Evolutionary conservation across 1,284 basidiomycete genomes (phyloP), one percentile per base, ranked within the genome.

Genomic region (Bondarzewia mesenterica): DNA sequence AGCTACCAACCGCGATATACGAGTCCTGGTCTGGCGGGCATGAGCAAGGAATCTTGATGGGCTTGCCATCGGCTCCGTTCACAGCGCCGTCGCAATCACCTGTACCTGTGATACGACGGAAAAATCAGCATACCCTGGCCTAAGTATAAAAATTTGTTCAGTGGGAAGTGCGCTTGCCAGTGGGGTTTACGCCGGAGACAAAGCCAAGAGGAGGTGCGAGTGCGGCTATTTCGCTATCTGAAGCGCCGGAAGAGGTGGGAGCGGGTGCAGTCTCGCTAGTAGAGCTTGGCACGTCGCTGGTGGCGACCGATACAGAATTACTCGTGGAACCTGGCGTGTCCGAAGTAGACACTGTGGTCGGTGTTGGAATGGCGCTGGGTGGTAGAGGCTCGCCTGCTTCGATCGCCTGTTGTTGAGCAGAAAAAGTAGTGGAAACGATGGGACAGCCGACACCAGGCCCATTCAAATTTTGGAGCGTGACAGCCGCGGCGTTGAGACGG

Each of bases 11-110:
- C 22, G 64, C 41, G 50, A 67, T 61, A 58, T 62, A 69, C 22
- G 47, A 49, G 44, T 55, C 54, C 44, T 62, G 62, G 32, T 54
- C 22, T 2, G 68, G 68, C 23, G 68, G 82, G 63, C 82, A 85
- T 26, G 66, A 56, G 58, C 80, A 84, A 7, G 82, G 82, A 40
- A 85, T 70, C 57, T 73, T 72, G 56, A 81, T 70, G 6, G 72
- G 68, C 42, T 71, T 61, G 2, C 77, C 78, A 50, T 74, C 69
- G 18, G 72, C 56, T 20, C 73, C 72, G 52, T 80, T 73, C 35
- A 69, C 71, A 26, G 62, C 63, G 14, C 66, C 68, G 23, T 46
- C 48, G 8, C 51, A 46, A 38, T 50, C 22, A 23, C 45, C 43
- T 51, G 41, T 42, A 16, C 41, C 41, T 27, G 7, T 6, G 5